These are phyloP conservation scores for Gossypium ekmanianum DNA, from an alignment of 345 rosid species.

Conservation along the genomic window DNA sequence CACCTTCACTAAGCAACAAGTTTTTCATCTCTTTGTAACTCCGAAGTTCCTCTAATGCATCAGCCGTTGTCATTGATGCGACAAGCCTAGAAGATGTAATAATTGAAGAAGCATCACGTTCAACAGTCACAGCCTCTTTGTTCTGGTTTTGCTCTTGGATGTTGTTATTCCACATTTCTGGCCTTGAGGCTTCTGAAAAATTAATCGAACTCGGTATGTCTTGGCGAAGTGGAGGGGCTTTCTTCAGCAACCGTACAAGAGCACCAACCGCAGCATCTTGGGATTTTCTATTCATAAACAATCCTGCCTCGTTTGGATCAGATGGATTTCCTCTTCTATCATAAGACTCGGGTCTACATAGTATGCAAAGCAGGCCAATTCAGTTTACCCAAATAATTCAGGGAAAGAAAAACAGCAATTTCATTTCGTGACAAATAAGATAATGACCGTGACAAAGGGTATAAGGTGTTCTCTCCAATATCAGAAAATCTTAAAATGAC, in stretches of 20 bases:
- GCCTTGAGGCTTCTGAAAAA: constrained; percentile 28
- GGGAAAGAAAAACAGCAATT: neutral
- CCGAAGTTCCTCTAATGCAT: constrained; percentile 80
- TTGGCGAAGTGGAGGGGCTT: constrained; percentile 86
- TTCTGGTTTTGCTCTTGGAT: constrained; percentile 25
- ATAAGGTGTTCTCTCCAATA: too few species aligned
- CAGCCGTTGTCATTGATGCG: constrained; percentile 66
- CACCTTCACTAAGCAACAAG: constrained; percentile 51
- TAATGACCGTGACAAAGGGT: too few species aligned
- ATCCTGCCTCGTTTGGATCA: constrained; percentile 44
- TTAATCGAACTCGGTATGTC: constrained; percentile 32
- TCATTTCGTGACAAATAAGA: neutral
- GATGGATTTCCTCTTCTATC: constrained; percentile 43
- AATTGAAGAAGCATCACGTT: constrained; percentile 33
- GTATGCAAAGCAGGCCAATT: neutral
- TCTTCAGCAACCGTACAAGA: constrained; percentile 73
- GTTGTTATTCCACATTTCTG: constrained; percentile 29
- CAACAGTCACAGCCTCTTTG: constrained; percentile 22
- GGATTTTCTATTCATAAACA: constrained; percentile 49
- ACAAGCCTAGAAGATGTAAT: constrained; percentile 45
- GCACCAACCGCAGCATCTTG: constrained; percentile 92
- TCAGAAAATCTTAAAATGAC: too few species aligned
- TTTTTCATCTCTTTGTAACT: constrained; percentile 65
- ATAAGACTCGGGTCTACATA: constrained; percentile 57
- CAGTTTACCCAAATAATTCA: neutral